phyloP scores from a whole-genome alignment of 257 asterid genomes.

The Schizonepeta tenuifolia region DNA sequence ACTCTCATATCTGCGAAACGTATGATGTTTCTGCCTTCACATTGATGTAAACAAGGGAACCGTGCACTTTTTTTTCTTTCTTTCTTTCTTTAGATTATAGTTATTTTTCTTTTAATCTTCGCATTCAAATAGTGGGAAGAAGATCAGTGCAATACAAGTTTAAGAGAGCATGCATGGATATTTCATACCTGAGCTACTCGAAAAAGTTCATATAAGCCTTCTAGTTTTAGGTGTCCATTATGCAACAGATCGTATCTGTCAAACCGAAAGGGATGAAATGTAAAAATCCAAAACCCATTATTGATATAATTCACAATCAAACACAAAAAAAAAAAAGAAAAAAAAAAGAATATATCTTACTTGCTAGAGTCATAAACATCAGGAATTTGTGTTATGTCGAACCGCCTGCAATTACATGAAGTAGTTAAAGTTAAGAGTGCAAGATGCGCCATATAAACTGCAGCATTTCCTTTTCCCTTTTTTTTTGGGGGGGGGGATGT shows the following conservation, averaged over 20 bases:
- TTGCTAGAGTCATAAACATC: conserved; percentile 99
- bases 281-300: conserved; percentile 19
- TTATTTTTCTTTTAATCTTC: not conserved
- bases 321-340: conserved; percentile 13
- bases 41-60: not conserved
- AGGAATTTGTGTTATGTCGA: conserved; percentile 92
- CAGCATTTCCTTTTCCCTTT: not conserved
- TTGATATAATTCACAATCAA: not conserved
- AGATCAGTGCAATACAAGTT: not conserved
- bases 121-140: not conserved
- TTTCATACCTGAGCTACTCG: conserved; percentile 86
- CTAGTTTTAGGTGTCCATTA: conserved; percentile 83
- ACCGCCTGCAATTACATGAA: conserved; percentile 65
- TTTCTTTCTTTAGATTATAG: not conserved
- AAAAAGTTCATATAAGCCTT: conserved; percentile 84
- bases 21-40: not conserved
- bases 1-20: not conserved
- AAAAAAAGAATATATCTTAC: conserved; percentile 50
- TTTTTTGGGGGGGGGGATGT: conserved; percentile 1
- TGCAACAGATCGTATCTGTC: conserved; percentile 96
- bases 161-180: conserved; percentile 30
- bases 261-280: conserved; percentile 8
- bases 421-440: conserved; percentile 21
- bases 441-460: not conserved
- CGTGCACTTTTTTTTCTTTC: not conserved